phyloP scores from a whole-genome alignment of 1,139 yeast genomes.

The Taphrina populina region DNA sequence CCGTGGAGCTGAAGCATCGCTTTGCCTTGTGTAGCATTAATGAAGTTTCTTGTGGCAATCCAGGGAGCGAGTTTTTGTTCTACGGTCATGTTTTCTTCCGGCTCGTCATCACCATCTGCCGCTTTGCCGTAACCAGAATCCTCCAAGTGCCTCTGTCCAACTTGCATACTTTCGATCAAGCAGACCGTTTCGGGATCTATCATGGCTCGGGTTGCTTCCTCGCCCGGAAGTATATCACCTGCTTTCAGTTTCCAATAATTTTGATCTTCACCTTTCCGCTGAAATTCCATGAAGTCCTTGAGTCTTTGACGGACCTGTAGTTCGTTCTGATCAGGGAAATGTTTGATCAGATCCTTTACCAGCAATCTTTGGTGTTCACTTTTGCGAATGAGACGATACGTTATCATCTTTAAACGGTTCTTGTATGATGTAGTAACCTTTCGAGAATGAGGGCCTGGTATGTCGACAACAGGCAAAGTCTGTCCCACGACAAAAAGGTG shows the following conservation, averaged over 20 bases:
- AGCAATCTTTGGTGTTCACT: conserved; percentile 71
- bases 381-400: conserved; percentile 78
- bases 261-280: conserved; percentile 90
- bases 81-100: conserved; percentile 53
- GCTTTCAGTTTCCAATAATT: conserved; percentile 92
- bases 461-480: conserved; percentile 85
- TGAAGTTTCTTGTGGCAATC: conserved; percentile 86
- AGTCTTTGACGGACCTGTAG: conserved; percentile 95
- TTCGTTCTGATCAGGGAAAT: conserved; percentile 95
- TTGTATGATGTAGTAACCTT: conserved; percentile 92
- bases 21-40: conserved; percentile 91
- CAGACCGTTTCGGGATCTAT: conserved; percentile 90
- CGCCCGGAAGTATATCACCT: conserved; percentile 68
- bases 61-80: conserved; percentile 92
- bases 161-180: conserved; percentile 86
- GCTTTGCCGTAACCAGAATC: conserved; percentile 62
- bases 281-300: conserved; percentile 97
- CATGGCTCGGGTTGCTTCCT: conserved; percentile 78
- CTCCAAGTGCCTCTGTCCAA: conserved; percentile 79
- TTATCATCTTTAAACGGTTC: conserved; percentile 89
- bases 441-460: conserved; percentile 97
- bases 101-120: conserved; percentile 48
- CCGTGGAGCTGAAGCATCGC: conserved; percentile 95
- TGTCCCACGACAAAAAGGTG: conserved; percentile 87
- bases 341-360: conserved; percentile 84